Base-by-base conservation (phyloP, 345 rosid genomes). In the Citrus unshiu region DNA sequence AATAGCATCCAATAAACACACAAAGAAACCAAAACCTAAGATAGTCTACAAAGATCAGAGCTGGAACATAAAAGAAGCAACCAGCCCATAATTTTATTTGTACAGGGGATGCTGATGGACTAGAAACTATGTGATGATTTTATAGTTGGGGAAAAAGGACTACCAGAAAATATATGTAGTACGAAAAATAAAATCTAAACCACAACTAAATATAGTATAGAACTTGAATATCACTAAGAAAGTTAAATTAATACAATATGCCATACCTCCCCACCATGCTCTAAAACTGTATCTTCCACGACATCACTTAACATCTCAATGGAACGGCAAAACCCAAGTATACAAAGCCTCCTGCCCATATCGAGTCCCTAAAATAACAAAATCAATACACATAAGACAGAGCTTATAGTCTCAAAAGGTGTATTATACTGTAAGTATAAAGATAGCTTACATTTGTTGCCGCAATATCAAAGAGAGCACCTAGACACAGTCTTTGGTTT, bases 261-360 rank as follows among this genome's bases (percentile, higher is more conserved):
- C 56, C 84, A 75, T 86, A 95, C 98, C 93, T 93, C 98, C 68
- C 97, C 98, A 74, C 99, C 98, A 70, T 93, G 91, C 85, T 91
- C 98, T 77, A 94, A 83, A 57, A 94, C 98, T 46, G 94, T 91
- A 70, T 93, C 99, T 86, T 92, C 94, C 66, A 96, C 97, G 40
- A 91, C 97, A 89, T 96, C 98, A 76, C 92, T 94, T 57, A 96
- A 91, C 99, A 94, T 96, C 86, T 96, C 98, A 83, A 94, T 86
- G 43, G 99, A 96, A 54, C 98, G 97, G 84, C 99, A 94, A 83
- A 91, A 96, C 24, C 99, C 99, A 82, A 84, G 88, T 54, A 96
- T 96, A 82, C 98, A 96, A n/a, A 96, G 90, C 81, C 95, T 86
- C 89, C 98, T 88, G 77, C 98, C 97, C 89, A 68, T 85, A 82